A percentile compares a stretch with the other conserved stretches of the same genome.
phyloP scores from a whole-genome alignment of 2,329 filamentous ascomycete species.

The Herpotrichia juniperi region DNA sequence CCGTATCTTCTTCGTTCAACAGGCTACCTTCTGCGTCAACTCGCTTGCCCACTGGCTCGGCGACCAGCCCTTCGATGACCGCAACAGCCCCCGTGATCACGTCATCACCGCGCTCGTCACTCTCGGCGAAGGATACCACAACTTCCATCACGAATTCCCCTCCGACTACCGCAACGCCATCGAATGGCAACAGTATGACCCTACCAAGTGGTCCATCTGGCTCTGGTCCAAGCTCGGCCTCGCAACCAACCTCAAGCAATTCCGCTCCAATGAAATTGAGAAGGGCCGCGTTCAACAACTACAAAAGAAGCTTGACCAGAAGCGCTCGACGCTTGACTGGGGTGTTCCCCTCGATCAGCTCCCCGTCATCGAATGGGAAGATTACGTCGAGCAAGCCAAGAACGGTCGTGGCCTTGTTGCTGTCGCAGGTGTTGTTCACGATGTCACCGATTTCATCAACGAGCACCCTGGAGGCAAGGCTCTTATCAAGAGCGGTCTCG shows the following conservation, averaged over 20 bases:
- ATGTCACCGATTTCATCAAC: constrained; percentile 50
- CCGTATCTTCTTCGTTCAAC: constrained; percentile 59
- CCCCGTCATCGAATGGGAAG: constrained; percentile 52
- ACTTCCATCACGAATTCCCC: constrained; percentile 54
- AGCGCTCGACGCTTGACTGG: constrained; percentile 51
- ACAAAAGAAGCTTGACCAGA: constrained; percentile 54
- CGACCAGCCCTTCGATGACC: constrained; percentile 53
- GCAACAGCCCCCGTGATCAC: constrained; percentile 51
- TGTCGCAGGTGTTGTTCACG: constrained; percentile 51
- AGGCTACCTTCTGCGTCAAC: constrained; percentile 62
- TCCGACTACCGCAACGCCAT: constrained; percentile 53
- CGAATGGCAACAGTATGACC: constrained; percentile 50
- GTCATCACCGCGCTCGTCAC: constrained; percentile 51
- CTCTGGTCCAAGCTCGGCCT: constrained; percentile 51
- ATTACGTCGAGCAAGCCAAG: constrained; percentile 50
- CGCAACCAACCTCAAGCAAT: constrained; percentile 52
- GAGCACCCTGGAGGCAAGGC: constrained; percentile 53
- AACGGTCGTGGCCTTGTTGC: constrained; percentile 50
- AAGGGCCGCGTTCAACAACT: constrained; percentile 52
- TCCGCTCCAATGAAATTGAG: constrained; percentile 52
- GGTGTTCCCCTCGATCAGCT: constrained; percentile 51
- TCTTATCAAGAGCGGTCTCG: constrained; percentile 49
- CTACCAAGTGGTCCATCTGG: constrained; percentile 54
- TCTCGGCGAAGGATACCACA: constrained; percentile 53
- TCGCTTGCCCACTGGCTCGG: constrained; percentile 61